phyloP scores from a whole-genome alignment of 169 alveolate species.

The Plasmodium malariae region DNA sequence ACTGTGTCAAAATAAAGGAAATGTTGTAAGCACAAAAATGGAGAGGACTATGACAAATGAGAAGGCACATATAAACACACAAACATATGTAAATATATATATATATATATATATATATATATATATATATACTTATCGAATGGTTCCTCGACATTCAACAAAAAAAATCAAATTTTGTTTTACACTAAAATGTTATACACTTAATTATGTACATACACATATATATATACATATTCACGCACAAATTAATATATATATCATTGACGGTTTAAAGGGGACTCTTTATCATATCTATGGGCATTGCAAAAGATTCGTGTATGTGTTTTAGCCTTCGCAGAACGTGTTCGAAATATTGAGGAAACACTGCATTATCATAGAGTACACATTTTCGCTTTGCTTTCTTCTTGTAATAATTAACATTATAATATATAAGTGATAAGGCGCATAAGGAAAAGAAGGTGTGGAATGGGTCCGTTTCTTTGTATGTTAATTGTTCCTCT shows the following conservation, averaged over 20 bases:
- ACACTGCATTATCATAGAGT: constrained; percentile 6
- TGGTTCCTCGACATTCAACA: too few species aligned
- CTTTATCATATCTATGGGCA: constrained; percentile 21
- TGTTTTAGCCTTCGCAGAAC: constrained; percentile 1
- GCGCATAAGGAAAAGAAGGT: constrained; percentile 57
- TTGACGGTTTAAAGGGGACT: not conserved
- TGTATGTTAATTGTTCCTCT: constrained; percentile 3
- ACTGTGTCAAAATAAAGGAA: too few species aligned
- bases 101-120: too few species aligned
- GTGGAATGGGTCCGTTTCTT: constrained; percentile 53
- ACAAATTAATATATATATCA: too few species aligned
- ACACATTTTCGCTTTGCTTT: constrained; percentile 3
- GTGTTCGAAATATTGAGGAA: constrained; percentile 26
- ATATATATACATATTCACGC: not conserved
- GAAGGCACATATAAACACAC: too few species aligned
- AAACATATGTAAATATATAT: too few species aligned
- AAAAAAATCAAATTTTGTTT: too few species aligned
- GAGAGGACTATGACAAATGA: too few species aligned
- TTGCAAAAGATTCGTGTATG: constrained; percentile 43
- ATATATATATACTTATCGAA: too few species aligned
- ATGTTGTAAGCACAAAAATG: too few species aligned
- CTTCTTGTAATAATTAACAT: constrained; percentile 32
- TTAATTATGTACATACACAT: not conserved
- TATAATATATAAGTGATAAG: constrained; percentile 57
- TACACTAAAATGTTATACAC: too few species aligned